Percentiles rank a stretch among this genome's conserved stretches.
Evolutionary conservation across 352 stramenopile genomes (phyloP).

Genomic region (Pythium angustatum): DNA sequence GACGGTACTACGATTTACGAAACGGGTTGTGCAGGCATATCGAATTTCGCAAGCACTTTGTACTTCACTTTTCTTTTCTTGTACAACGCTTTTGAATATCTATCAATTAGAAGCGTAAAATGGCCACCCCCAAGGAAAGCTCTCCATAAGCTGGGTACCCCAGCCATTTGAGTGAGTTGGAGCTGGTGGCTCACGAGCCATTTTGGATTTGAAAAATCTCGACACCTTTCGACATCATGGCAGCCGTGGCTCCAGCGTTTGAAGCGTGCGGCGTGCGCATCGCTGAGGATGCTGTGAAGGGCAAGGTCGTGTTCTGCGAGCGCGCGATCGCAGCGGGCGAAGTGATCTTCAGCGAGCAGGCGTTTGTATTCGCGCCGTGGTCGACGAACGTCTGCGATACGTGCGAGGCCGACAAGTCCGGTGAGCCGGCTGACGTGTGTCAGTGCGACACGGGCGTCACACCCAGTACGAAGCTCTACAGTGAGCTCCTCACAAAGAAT

Average conservation of each 20-base stretch:
- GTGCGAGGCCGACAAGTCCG: conserved; percentile 46
- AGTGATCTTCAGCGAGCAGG: conserved; percentile 75
- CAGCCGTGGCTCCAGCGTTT: conserved; percentile 48
- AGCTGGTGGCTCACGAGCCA: conserved; percentile 14
- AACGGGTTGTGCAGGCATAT: no score
- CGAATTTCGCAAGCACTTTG: no score
- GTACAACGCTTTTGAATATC: no score
- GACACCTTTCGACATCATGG: conserved; percentile 29
- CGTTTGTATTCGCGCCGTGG: conserved; percentile 73
- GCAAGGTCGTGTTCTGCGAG: conserved; percentile 61
- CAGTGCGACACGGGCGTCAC: conserved; percentile 31
- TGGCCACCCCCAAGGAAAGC: no score
- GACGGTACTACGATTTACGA: no score
- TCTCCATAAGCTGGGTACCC: no score
- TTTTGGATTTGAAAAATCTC: no score
- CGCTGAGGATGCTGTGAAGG: conserved; percentile 48
- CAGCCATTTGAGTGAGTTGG: no score
- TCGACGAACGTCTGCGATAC: conserved; percentile 58
- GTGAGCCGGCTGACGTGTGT: conserved; percentile 23
- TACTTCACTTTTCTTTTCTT: no score
- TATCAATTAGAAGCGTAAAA: no score
- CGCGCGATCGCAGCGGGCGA: conserved; percentile 55
- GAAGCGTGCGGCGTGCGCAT: conserved; percentile 56
- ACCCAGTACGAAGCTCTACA: conserved; percentile 45
- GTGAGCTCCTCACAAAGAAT: conserved; percentile 41